A percentile compares a stretch with the other conserved stretches of the same genome.
phyloP scores from a whole-genome alignment of 2,329 filamentous ascomycete species.

The Ceratocystis destructans region DNA sequence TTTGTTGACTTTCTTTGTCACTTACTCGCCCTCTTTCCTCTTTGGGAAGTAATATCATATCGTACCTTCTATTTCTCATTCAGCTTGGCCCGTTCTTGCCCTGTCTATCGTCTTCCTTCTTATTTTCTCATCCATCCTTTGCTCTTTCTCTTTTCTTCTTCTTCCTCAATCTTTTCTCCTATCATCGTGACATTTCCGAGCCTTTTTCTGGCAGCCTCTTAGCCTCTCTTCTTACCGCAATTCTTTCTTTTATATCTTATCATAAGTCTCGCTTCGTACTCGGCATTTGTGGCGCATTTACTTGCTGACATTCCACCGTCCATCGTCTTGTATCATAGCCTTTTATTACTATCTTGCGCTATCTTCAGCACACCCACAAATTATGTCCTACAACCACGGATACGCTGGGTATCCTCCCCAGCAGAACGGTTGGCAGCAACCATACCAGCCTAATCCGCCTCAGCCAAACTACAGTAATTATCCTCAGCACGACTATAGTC shows the following conservation, averaged over 20 bases:
- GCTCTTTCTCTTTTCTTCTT: background rate
- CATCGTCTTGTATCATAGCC: background rate
- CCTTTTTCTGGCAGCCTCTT: background rate
- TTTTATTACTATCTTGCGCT: background rate
- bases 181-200: background rate
- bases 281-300: background rate
- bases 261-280: background rate
- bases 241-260: background rate
- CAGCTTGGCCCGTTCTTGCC: background rate
- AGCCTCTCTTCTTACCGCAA: background rate
- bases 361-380: background rate
- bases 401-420: conserved; percentile 20
- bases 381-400: conserved; percentile 16
- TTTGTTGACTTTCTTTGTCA: background rate
- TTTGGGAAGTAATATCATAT: background rate
- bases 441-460: conserved; percentile 23
- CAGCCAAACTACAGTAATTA: conserved; percentile 22
- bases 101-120: background rate
- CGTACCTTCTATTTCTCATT: background rate
- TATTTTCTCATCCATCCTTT: background rate
- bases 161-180: background rate
- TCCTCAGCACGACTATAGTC: conserved; percentile 18
- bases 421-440: conserved; percentile 23
- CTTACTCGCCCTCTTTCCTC: background rate
- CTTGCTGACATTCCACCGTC: background rate